A percentile compares a stretch with the other conserved stretches of the same genome.
phyloP scores from a whole-genome alignment of 805 yeast genomes.

The Candida boidinii region DNA sequence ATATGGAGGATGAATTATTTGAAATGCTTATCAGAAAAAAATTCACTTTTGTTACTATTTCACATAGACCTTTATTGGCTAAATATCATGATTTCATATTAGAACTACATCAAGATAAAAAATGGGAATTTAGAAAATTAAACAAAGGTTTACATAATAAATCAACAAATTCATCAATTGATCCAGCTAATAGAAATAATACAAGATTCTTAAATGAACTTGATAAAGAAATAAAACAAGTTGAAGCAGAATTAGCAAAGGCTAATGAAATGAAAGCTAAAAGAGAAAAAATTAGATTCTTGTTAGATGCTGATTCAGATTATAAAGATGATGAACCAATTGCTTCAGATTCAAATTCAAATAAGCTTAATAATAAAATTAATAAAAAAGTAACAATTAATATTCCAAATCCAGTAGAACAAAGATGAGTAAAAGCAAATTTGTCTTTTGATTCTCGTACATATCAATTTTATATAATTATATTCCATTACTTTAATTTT shows the following conservation, averaged over 20 bases:
- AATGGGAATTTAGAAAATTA: slow-evolving; percentile 36
- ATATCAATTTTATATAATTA: too few species aligned
- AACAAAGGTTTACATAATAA: not conserved
- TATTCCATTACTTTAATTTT: too few species aligned
- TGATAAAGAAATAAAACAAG: slow-evolving; percentile 66
- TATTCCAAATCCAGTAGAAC: too few species aligned
- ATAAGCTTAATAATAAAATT: too few species aligned
- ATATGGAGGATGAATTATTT: slow-evolving; percentile 80
- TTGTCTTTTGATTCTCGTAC: too few species aligned
- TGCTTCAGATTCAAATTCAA: too few species aligned
- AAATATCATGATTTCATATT: slow-evolving; percentile 76
- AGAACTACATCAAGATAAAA: slow-evolving; percentile 52
- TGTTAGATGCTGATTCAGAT: slow-evolving; percentile 34
- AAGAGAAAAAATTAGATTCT: slow-evolving; percentile 45
- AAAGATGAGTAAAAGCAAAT: not conserved
- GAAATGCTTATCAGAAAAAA: slow-evolving; percentile 61
- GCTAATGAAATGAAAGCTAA: slow-evolving; percentile 54
- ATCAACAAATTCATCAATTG: not conserved
- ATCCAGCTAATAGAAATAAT: not conserved
- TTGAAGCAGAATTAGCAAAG: slow-evolving; percentile 50
- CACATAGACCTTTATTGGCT: slow-evolving; percentile 76
- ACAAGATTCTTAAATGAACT: too few species aligned
- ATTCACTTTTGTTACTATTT: slow-evolving; percentile 72
- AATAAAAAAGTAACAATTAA: too few species aligned
- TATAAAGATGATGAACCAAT: too few species aligned